Evolutionary conservation across 169 alveolate species (phyloP).

Genomic region (Eimeria falciformis): DNA sequence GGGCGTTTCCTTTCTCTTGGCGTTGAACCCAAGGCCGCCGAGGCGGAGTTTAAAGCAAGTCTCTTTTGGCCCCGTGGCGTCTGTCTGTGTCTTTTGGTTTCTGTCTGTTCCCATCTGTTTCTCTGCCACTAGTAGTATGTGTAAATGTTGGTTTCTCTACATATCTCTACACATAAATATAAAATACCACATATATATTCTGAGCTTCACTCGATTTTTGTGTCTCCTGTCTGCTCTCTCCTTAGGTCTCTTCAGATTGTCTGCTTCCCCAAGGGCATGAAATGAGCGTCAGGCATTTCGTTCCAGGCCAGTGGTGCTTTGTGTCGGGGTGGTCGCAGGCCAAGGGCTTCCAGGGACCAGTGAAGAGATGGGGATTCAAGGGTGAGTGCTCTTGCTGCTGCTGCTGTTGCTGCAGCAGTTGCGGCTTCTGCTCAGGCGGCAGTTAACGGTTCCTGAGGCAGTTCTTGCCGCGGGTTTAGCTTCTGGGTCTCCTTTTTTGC

Average conservation of each 20-base stretch:
- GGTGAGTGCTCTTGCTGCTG: conserved; percentile 82
- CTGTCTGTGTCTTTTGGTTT: no score
- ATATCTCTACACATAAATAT: no score
- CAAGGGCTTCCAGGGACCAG: conserved; percentile 91
- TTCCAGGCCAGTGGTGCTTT: conserved; percentile 92
- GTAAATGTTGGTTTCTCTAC: no score
- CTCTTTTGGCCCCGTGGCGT: background rate
- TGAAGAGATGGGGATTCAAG: conserved; percentile 90
- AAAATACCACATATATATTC: no score
- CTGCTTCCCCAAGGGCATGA: conserved; percentile 90
- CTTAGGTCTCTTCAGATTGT: conserved; percentile 86
- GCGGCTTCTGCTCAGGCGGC: no score
- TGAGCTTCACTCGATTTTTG: no score
- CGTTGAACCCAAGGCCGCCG: conserved; percentile 85
- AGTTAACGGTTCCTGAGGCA: no score
- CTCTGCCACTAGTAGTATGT: no score
- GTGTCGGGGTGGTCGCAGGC: conserved; percentile 90
- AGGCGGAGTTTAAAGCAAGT: conserved; percentile 86
- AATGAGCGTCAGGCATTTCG: conserved; percentile 89
- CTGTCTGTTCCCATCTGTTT: no score
- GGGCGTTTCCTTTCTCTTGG: conserved; percentile 84
- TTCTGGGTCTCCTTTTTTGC: no score
- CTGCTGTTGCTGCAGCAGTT: conserved; percentile 48
- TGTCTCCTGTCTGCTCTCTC: background rate
- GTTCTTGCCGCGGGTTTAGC: no score